Base-by-base conservation (phyloP, 208 protist species). In the Novymonas esmeraldas region DNA sequence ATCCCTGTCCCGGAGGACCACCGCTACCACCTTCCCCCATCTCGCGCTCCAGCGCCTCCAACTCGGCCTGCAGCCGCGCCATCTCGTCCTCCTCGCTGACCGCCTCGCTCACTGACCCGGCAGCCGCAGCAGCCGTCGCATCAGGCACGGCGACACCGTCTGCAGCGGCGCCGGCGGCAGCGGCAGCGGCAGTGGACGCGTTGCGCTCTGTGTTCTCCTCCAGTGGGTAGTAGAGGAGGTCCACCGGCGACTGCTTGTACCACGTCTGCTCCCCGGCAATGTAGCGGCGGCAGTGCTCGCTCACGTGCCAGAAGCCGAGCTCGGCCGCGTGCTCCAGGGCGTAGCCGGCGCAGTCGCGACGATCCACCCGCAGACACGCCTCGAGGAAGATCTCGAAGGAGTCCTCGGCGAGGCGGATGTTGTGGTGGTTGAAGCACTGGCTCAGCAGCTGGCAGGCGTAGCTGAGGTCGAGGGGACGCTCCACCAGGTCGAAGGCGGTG, bases 351-450 rank as follows among this genome's bases (percentile, higher is more conserved):
- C 89, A 92, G 78, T 97, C 92, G 61, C 91, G 95, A 1, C 92
- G 79, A 52, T 89, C 89, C 14, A 97, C 89, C 26, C 90, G 89
- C 60, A 97, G 70, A 54, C 89, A 95, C 36, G 92, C 92, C 76
- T 97, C 87, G 2, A 97, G 45, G 63, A 97, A 97, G 20, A 97
- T 78, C 39, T 90, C 60, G 52, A 97, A 97, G 6, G 89, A 85
- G 38, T 95, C 85, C 24, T 83, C 73, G 34, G 46, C 72, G 38
- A 97, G 76, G 13, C 81, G 85, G 48, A 95, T 90, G 65, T 94
- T 90, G 61, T 90, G 86, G 18, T 83, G 61, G 70, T 95, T 97
- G 31, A 85, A 82, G 71, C 89, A 95, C 78, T 93, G 85, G 66
- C 78, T 79, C n/a, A 97, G 76, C 46, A 95, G 63, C 77, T 94